Percentiles rank a stretch among this genome's conserved stretches.
phyloP scores from a whole-genome alignment of 179 eudicot genomes.

The Silene coronaria region DNA sequence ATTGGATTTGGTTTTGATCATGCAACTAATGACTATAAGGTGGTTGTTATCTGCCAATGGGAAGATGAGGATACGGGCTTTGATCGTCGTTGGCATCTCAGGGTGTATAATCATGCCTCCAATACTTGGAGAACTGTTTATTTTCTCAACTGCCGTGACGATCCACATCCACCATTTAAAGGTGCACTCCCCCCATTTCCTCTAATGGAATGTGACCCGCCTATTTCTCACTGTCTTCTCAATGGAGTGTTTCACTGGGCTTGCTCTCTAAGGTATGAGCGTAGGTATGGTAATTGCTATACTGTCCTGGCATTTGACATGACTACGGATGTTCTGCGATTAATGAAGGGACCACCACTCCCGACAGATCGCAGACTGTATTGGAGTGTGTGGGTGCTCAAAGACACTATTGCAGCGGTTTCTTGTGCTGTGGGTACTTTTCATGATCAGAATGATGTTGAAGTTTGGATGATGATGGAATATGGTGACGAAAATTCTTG shows the following conservation, averaged over 20 bases:
- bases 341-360: background rate
- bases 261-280: background rate
- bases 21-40: background rate
- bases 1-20: conserved; percentile 2
- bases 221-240: conserved; percentile 3
- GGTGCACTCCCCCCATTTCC: background rate
- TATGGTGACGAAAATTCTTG: background rate
- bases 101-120: background rate
- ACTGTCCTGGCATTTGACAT: background rate
- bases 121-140: background rate
- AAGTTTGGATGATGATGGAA: conserved; percentile 8
- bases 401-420: background rate
- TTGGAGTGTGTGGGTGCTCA: background rate
- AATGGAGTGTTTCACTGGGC: background rate
- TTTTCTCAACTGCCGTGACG: background rate
- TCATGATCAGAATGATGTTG: too few species aligned
- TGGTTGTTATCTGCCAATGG: conserved; percentile 4
- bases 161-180: background rate
- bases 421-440: too few species aligned
- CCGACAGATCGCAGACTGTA: background rate
- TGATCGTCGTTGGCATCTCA: background rate
- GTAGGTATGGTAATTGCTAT: background rate
- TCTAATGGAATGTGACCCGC: background rate
- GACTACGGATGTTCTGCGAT: background rate
- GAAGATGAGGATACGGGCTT: too few species aligned